These are phyloP conservation scores for Aspergillus campestris DNA, from an alignment of 495 filamentous ascomycete species.

Conservation along the genomic window DNA sequence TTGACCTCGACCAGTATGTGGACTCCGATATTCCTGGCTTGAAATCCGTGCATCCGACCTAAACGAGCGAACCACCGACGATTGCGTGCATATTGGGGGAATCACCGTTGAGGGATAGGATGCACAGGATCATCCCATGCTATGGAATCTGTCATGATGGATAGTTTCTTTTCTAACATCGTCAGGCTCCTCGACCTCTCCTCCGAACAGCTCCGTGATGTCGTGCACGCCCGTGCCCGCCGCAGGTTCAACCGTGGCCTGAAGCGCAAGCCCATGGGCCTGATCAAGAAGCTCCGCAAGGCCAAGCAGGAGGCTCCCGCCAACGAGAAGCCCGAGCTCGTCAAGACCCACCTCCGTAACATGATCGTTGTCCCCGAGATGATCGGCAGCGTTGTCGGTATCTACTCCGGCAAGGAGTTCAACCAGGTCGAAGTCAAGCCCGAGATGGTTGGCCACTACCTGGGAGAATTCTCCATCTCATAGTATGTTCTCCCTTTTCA, in stretches of 20 bases:
- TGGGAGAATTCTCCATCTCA: slow-evolving; percentile 97
- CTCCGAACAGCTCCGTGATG: slow-evolving; percentile 96
- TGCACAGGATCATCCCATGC: background rate
- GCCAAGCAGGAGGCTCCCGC: slow-evolving; percentile 99
- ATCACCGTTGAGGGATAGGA: background rate
- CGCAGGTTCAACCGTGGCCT: slow-evolving; percentile 98
- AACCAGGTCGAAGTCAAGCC: slow-evolving; percentile 99
- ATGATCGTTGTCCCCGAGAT: slow-evolving; percentile 99
- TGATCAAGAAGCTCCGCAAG: slow-evolving; percentile 99
- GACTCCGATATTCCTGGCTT: slow-evolving; percentile 26
- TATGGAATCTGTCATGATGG: slow-evolving; percentile 12
- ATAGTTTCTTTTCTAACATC: slow-evolving; percentile 1
- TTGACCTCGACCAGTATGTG: slow-evolving; percentile 96
- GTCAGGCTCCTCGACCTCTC: slow-evolving; percentile 90
- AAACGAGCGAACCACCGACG: slow-evolving; percentile 50
- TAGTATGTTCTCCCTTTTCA: slow-evolving; percentile 78
- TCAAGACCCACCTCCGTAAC: slow-evolving; percentile 98
- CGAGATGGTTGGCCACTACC: slow-evolving; percentile 99
- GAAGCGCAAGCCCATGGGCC: slow-evolving; percentile 99
- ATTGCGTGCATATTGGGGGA: background rate
- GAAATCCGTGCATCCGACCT: slow-evolving; percentile 42
- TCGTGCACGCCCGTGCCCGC: slow-evolving; percentile 97
- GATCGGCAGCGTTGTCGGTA: slow-evolving; percentile 95
- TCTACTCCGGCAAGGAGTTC: slow-evolving; percentile 99
- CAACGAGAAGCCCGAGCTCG: slow-evolving; percentile 98